Conservation (phyloP, 768 basidiomycete species). For the Mycena rosella region DNA sequence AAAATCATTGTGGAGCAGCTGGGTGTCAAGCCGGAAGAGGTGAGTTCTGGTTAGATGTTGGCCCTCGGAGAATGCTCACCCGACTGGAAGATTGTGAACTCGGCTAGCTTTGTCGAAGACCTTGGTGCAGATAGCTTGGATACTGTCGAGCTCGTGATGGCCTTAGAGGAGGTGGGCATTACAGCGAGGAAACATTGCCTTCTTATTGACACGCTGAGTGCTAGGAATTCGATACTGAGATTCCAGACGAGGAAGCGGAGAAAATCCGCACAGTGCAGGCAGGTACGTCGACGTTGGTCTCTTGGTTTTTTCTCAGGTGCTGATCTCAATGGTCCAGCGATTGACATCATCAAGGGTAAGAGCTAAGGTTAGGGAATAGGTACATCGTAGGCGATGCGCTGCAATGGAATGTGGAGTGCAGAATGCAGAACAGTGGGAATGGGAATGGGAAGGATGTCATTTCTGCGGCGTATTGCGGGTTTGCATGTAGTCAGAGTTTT, state of each 20-base stretch:
- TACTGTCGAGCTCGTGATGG: not conserved
- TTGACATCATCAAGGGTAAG: no score
- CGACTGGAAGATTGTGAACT: not conserved
- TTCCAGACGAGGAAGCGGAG: slow-evolving; percentile 3
- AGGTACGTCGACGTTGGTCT: not conserved
- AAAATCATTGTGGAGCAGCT: not conserved
- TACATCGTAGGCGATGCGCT: no score
- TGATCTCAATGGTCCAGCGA: no score
- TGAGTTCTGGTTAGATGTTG: not conserved
- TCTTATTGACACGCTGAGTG: not conserved
- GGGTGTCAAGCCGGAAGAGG: not conserved
- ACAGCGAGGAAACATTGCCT: not conserved
- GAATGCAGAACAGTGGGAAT: no score
- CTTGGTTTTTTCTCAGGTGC: not conserved
- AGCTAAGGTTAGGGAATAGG: no score
- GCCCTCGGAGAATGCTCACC: not conserved
- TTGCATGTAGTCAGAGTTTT: no score
- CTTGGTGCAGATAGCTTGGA: not conserved
- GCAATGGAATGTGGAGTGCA: no score
- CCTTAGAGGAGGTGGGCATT: not conserved
- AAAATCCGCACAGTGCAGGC: not conserved
- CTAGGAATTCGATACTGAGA: slow-evolving; percentile 1
- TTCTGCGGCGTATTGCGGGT: no score
- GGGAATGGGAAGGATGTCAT: no score
- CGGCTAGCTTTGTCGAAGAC: not conserved